Evolutionary conservation across 2,329 filamentous ascomycete species (phyloP), one percentile per base, ranked within the genome.

Genomic region (Fusarium nematophilum): DNA sequence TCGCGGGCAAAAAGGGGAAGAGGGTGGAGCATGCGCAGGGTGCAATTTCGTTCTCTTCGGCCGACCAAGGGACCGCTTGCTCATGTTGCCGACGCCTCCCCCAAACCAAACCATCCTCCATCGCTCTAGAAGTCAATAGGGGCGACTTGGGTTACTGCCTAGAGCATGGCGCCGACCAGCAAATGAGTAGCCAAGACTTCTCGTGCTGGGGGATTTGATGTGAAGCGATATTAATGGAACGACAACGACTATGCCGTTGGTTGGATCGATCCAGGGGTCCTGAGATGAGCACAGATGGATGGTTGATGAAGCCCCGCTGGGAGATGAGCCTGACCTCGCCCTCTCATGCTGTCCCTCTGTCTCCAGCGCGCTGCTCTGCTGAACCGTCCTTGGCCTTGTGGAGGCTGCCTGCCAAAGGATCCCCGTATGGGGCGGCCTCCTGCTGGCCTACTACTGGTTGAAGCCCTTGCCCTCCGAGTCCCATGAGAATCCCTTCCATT

Each of bases 21-120:
- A 23, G 31, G 43, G 67, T 70, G 68, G 68, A 68, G 62, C 64
- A 54, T 50, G 31, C 53, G 52, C 58, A 62, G 48, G 44, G 56
- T 59, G 64, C 45, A 71, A 71, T 71, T 68, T 71, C 66, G 61
- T 50, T 52, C 39, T 48, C 57, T 51, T 66, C 43, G 49, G 52
- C 55, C 49, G 36, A 55, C 37, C 59, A 38, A 62, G 53, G 59
- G 59, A 48, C 44, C n/a, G 34, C 34, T 44, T 53, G 47, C 43
- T 57, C 46, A 46, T 43, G 30, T 59, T 59, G 39, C 23, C 43
- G 34, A 45, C 48, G 40, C 51, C 31, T 56, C 37, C 38, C 43
- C 49, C 51, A 43, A 63, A 50, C 62, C 44, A 43, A 50, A 44
- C 36, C n/a, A 42, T 42, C 37, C 21, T 42, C 27, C 27, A 30